These are phyloP conservation scores for Juglanconis juglandina DNA, from an alignment of 2,329 filamentous ascomycete species.

Conservation along the genomic window DNA sequence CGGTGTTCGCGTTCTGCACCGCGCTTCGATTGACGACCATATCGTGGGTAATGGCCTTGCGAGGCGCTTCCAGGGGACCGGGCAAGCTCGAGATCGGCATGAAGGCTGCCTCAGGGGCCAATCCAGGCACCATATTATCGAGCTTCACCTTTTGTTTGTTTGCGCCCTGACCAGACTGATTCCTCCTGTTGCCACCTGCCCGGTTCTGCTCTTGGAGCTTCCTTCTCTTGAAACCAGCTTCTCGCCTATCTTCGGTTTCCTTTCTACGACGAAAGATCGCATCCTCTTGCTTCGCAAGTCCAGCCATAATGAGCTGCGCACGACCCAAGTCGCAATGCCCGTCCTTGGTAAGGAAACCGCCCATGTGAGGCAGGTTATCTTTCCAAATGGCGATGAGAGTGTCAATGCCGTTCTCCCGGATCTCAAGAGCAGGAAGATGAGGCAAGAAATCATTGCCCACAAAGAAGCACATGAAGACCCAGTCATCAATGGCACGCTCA, in stretches of 20 bases:
- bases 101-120: constrained; percentile 24
- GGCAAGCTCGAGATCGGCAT: constrained; percentile 47
- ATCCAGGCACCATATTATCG: constrained; percentile 16
- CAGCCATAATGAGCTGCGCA: constrained; percentile 83
- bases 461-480: constrained; percentile 99
- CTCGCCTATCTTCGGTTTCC: constrained; percentile 78
- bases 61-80: constrained; percentile 36
- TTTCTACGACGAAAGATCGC: constrained; percentile 86
- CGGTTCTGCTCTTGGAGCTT: constrained; percentile 61
- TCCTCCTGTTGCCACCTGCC: constrained; percentile 30
- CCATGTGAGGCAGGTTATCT: constrained; percentile 86
- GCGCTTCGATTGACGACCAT: constrained; percentile 76
- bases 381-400: constrained; percentile 96
- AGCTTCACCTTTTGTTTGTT: constrained; percentile 21
- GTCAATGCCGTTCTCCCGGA: constrained; percentile 95
- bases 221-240: constrained; percentile 74
- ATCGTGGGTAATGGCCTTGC: constrained; percentile 72
- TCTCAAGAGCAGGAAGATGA: constrained; percentile 94
- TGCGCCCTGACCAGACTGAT: constrained; percentile 29
- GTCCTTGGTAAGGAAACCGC: constrained; percentile 93
- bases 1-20: constrained; percentile 66
- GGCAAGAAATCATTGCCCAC: constrained; percentile 98
- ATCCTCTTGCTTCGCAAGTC: constrained; percentile 88
- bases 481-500: constrained; percentile 91
- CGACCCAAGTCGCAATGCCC: constrained; percentile 83